Evolutionary conservation across 1,284 basidiomycete genomes (phyloP), one percentile per base, ranked within the genome.

Genomic region (Rhodotorula sp.): DNA sequence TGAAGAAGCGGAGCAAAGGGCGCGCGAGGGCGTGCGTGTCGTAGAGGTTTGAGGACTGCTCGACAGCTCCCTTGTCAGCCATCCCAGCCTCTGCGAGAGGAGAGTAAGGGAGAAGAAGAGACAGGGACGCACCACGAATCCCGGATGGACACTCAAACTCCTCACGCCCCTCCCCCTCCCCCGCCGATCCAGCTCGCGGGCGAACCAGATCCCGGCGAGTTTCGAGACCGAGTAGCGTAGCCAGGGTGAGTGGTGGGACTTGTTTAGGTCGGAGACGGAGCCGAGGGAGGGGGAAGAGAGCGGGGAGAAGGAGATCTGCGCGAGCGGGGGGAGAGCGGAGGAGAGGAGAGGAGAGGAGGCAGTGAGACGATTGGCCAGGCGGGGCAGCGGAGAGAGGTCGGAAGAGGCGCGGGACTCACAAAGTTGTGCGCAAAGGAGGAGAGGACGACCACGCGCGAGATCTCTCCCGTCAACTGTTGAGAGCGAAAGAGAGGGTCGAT

Each of bases 371-470:
- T n/a, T n/a, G n/a, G n/a, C n/a, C n/a, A n/a, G n/a, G n/a, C n/a
- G n/a, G n/a, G n/a, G n/a, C n/a, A n/a, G n/a, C n/a, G n/a, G n/a
- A n/a, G n/a, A n/a, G n/a, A n/a, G n/a, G n/a, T n/a, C n/a, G n/a
- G n/a, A n/a, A n/a, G 44, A 55, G 34, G n/a, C 15, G 22, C 17
- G 24, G 9, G 13, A 47, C 68, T 29, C 11, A 66, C 61, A 39
- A 67, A 68, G 51, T 66, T 72, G 65, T 72, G 71, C 1, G 71
- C 71, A 27, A 67, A 72, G 13, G 61, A 64, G 17, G 67, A 69
- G 30, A 72, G 55, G 51, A 61, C 59, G 62, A 72, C 59, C 24
- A 72, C 67, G 48, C 67, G 71, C 24, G 64, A 61, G 4, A 67
- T 58, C 20, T 69, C 61, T 8, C 67, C 67, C 5, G 60, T 66